phyloP scores from a whole-genome alignment of 208 protist species.

The Crithidia fasciculata region DNA sequence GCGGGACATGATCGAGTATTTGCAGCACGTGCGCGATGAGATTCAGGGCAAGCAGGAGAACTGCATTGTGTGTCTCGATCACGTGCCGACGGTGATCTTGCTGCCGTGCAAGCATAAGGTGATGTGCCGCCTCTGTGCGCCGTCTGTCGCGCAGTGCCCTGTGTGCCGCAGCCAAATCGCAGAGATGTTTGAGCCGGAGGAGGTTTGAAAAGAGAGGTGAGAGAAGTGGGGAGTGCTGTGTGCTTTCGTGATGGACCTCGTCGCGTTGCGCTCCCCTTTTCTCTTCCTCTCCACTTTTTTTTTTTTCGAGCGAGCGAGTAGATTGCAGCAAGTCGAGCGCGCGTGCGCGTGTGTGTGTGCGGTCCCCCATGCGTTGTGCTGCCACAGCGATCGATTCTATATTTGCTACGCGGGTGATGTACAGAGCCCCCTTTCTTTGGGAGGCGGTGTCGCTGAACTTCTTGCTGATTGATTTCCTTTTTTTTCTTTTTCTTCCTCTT shows the following conservation, averaged over 20 bases:
- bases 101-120: slow-evolving; percentile 88
- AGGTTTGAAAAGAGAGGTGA: slow-evolving; percentile 43
- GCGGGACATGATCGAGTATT: slow-evolving; percentile 87
- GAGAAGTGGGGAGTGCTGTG: too few relatives aligned
- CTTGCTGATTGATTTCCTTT: neutral
- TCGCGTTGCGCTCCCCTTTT: neutral
- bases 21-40: slow-evolving; percentile 77
- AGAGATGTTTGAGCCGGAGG: slow-evolving; percentile 87
- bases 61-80: slow-evolving; percentile 87
- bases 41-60: slow-evolving; percentile 75
- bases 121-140: slow-evolving; percentile 76
- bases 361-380: too few relatives aligned
- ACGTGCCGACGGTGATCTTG: slow-evolving; percentile 80
- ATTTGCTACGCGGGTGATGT: too few relatives aligned
- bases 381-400: too few relatives aligned
- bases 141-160: slow-evolving; percentile 57
- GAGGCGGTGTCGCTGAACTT: neutral
- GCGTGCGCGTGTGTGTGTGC: too few relatives aligned
- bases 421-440: too few relatives aligned
- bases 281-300: neutral
- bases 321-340: too few relatives aligned
- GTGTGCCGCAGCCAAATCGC: slow-evolving; percentile 73
- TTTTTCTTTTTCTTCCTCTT: neutral
- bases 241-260: neutral
- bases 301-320: slow-evolving; percentile 1